phyloP scores from a whole-genome alignment of 441 rosid species.

The Populus tomentosa region DNA sequence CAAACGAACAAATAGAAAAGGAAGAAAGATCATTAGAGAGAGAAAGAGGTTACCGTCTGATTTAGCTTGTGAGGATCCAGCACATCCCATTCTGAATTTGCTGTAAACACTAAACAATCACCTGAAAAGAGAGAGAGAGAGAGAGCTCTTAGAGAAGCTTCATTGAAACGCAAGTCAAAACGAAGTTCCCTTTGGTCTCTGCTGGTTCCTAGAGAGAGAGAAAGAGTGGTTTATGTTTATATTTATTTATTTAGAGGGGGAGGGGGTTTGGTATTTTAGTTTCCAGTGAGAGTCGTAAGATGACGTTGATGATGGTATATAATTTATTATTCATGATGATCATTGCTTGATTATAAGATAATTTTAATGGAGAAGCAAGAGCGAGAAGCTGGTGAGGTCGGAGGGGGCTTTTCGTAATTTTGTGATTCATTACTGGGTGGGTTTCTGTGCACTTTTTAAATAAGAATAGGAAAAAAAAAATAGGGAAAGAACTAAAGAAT shows the following conservation, averaged over 20 bases:
- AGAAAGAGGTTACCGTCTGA: slow-evolving; percentile 44
- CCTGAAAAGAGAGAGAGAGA: background rate
- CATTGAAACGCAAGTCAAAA: slow-evolving; percentile 10
- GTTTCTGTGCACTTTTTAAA: no score
- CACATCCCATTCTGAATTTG: slow-evolving; percentile 59
- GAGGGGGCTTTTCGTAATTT: background rate
- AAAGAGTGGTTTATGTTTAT: background rate
- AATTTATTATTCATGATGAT: background rate
- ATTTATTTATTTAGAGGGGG: background rate
- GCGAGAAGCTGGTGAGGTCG: background rate
- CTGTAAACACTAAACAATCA: background rate
- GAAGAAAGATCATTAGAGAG: slow-evolving; percentile 5
- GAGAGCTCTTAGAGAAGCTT: background rate
- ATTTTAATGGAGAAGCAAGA: no score
- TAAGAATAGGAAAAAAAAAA: no score
- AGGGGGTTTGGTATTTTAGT: background rate
- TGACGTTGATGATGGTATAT: no score
- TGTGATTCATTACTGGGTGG: no score
- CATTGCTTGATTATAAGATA: background rate
- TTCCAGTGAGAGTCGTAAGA: background rate
- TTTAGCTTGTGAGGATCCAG: slow-evolving; percentile 63
- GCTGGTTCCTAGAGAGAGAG: background rate
- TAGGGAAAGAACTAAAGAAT: no score
- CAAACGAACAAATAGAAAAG: background rate
- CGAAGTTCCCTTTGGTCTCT: background rate